A percentile compares a stretch with the other conserved stretches of the same genome.
These are phyloP conservation scores for Rhododendron molle DNA, from an alignment of 148 eudicot species.

Conservation along the genomic window DNA sequence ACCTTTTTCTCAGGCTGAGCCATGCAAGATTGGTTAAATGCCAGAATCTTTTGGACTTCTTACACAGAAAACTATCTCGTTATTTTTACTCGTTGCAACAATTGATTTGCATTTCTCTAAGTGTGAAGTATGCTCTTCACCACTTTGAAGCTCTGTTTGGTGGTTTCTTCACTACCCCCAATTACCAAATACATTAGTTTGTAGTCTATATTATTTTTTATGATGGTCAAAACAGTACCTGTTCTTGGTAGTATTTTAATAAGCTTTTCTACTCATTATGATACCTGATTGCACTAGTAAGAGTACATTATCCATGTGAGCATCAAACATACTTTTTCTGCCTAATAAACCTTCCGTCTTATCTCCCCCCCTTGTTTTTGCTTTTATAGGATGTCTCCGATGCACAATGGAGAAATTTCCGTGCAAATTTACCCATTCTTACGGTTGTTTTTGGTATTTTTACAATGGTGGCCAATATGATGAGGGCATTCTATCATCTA, in stretches of 20 bases:
- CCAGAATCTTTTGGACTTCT: neutral
- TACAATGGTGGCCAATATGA: slow-evolving; percentile 51
- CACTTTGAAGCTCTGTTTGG: neutral
- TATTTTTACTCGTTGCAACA: neutral
- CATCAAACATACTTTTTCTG: neutral
- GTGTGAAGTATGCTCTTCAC: neutral
- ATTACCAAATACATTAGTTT: neutral
- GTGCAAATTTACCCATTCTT: slow-evolving; percentile 71
- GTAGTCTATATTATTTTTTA: neutral
- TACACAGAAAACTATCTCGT: neutral
- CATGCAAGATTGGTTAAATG: neutral
- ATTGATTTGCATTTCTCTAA: neutral
- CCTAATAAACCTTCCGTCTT: neutral
- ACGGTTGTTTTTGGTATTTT: slow-evolving; percentile 66
- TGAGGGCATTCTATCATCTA: slow-evolving; percentile 42
- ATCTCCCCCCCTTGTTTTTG: neutral
- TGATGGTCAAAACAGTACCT: neutral
- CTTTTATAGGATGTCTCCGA: slow-evolving; percentile 72
- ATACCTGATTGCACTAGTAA: neutral
- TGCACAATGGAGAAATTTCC: slow-evolving; percentile 93
- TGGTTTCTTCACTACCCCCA: neutral
- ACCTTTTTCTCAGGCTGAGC: neutral
- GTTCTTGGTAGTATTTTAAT: neutral
- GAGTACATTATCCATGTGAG: neutral
- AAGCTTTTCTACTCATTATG: neutral